phyloP scores from a whole-genome alignment of 2,329 filamentous ascomycete species.

The Talaromyces sp. region DNA sequence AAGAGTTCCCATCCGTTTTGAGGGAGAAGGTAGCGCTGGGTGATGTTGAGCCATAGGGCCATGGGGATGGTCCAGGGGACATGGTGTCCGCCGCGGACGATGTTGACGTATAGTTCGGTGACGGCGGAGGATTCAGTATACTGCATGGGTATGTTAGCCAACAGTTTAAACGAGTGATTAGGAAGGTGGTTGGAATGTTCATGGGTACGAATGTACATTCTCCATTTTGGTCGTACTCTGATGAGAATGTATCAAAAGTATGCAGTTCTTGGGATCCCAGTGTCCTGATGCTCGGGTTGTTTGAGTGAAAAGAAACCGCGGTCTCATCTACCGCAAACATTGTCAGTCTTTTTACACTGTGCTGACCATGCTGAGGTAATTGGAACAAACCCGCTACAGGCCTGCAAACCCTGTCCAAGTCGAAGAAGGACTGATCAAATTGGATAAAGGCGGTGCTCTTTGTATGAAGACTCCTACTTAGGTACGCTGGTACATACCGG shows the following conservation, averaged over 20 bases:
- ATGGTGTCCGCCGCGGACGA: not conserved
- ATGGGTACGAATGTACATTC: not conserved
- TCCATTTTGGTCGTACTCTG: not conserved
- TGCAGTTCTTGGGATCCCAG: not conserved
- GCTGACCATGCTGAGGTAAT: not conserved
- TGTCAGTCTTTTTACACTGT: not conserved
- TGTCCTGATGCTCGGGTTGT: not conserved
- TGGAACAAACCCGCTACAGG: not conserved
- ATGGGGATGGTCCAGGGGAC: not conserved
- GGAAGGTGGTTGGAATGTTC: not conserved
- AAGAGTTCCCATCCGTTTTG: not conserved
- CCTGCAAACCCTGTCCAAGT: not conserved
- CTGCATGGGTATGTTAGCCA: not conserved
- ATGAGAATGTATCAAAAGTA: too few relatives aligned
- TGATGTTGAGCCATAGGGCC: constrained; percentile 1
- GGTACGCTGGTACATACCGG: not conserved
- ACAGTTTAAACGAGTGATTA: not conserved
- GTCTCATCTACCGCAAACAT: not conserved
- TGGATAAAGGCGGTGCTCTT: not conserved
- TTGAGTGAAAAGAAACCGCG: not conserved
- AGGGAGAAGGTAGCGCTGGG: not conserved
- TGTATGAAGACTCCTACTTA: not conserved
- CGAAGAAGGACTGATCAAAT: not conserved
- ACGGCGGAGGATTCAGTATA: not conserved
- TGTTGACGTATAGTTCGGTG: not conserved